Conservation (phyloP, 2,329 filamentous ascomycete species). For the Cercospora sp. region DNA sequence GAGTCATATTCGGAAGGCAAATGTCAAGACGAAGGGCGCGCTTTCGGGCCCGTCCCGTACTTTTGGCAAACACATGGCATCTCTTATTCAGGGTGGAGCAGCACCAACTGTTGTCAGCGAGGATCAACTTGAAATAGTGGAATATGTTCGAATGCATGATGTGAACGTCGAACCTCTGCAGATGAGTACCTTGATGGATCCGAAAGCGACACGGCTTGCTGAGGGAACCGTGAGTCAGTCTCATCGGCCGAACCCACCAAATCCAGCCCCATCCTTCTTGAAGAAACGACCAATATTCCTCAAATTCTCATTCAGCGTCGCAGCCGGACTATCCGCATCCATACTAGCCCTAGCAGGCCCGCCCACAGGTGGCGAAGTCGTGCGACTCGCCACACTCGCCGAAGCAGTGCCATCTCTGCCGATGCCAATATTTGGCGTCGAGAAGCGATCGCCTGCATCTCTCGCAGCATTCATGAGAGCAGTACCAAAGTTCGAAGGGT, state of each 20-base stretch:
- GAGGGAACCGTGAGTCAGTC: neutral
- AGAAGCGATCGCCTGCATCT: slow-evolving; percentile 75
- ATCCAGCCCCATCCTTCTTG: slow-evolving; percentile 72
- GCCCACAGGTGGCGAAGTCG: slow-evolving; percentile 34
- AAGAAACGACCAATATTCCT: slow-evolving; percentile 98
- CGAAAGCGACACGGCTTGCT: neutral
- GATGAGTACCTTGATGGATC: neutral
- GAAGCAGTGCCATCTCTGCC: slow-evolving; percentile 28
- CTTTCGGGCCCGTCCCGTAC: neutral
- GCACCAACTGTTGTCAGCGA: neutral
- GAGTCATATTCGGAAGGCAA: neutral
- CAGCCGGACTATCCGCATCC: slow-evolving; percentile 44
- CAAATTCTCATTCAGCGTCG: slow-evolving; percentile 86
- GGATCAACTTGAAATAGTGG: neutral
- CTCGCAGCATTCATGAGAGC: slow-evolving; percentile 79
- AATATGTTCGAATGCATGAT: neutral
- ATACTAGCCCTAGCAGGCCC: slow-evolving; percentile 27
- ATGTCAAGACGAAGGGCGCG: neutral
- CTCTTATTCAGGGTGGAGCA: neutral
- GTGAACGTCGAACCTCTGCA: neutral
- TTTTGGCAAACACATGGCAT: neutral
- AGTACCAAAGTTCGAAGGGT: slow-evolving; percentile 78
- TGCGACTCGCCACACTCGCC: slow-evolving; percentile 37
- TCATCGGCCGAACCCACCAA: slow-evolving; percentile 35
- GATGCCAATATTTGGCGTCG: slow-evolving; percentile 48